Conservation (phyloP, 1,284 basidiomycete genomes). For the Quambalaria eucalypti region DNA sequence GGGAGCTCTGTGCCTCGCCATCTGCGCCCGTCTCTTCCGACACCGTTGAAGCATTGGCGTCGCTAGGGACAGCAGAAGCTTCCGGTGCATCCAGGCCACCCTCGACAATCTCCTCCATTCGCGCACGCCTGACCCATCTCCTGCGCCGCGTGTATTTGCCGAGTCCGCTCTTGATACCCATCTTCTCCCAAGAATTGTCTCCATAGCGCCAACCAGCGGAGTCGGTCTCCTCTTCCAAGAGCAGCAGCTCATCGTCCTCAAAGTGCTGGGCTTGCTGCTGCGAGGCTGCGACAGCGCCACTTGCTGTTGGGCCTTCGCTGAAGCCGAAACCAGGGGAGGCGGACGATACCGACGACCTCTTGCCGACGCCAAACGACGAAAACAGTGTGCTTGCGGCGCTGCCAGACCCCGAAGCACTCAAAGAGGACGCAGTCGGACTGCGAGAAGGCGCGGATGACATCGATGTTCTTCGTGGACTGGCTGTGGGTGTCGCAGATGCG, state of each 20-base stretch:
- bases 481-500: neutral
- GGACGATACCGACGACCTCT: neutral
- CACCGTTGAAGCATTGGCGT: neutral
- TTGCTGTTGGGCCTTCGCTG: neutral
- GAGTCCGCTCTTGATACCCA: conserved; percentile 67
- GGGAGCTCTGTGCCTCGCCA: too few relatives aligned
- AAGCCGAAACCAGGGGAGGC: neutral
- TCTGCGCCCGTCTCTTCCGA: too few relatives aligned
- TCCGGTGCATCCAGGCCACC: conserved; percentile 10
- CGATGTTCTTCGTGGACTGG: too few relatives aligned
- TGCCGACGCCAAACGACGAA: neutral
- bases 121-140: conserved; percentile 48
- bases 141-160: conserved; percentile 55
- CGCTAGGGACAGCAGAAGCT: neutral
- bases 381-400: neutral
- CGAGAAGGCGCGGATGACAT: too few relatives aligned
- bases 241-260: neutral
- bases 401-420: neutral
- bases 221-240: conserved; percentile 61
- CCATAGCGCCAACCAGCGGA: conserved; percentile 85
- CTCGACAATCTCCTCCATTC: conserved; percentile 45
- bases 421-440: too few relatives aligned
- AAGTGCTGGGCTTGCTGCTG: neutral
- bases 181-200: conserved; percentile 89
- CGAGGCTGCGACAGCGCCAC: neutral